Conservation (phyloP, 176 grass and related monocot genomes). For the Bothriochloa decipiens region DNA sequence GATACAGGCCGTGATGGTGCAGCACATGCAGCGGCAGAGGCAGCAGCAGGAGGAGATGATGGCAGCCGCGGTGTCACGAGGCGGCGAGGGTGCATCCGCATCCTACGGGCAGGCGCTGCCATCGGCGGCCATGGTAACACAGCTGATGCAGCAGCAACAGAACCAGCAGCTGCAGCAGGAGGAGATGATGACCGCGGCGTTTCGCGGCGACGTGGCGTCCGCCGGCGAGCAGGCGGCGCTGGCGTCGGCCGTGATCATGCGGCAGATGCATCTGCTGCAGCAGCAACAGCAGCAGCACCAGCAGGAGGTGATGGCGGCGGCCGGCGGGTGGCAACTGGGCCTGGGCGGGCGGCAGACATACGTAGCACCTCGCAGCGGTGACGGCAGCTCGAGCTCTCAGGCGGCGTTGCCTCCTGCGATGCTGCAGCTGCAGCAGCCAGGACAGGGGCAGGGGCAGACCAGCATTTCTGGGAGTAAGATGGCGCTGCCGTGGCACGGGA, state of each 20-base stretch:
- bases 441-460: slow-evolving; percentile 16
- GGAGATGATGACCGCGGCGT: not conserved
- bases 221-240: not conserved
- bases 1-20: not conserved
- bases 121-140: not conserved
- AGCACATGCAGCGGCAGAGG: slow-evolving; percentile 18
- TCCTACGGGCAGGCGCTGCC: not conserved
- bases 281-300: not conserved
- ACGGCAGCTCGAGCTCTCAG: slow-evolving; percentile 35
- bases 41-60: not conserved
- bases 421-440: not conserved
- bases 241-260: not conserved
- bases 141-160: slow-evolving; percentile 16
- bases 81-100: not conserved
- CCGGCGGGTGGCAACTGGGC: slow-evolving; percentile 29
- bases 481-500: slow-evolving; percentile 35
- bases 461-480: not conserved
- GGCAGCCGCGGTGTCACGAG: not conserved
- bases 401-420: not conserved
- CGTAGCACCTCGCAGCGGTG: not conserved
- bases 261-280: not conserved
- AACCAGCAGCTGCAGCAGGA: not conserved
- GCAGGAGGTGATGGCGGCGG: slow-evolving; percentile 21
- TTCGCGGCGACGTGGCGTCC: not conserved
- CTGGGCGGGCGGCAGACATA: slow-evolving; percentile 14